Evolutionary conservation across 352 stramenopile genomes (phyloP), one percentile per base, ranked within the genome.

Genomic region (Aphanomyces euteiches): DNA sequence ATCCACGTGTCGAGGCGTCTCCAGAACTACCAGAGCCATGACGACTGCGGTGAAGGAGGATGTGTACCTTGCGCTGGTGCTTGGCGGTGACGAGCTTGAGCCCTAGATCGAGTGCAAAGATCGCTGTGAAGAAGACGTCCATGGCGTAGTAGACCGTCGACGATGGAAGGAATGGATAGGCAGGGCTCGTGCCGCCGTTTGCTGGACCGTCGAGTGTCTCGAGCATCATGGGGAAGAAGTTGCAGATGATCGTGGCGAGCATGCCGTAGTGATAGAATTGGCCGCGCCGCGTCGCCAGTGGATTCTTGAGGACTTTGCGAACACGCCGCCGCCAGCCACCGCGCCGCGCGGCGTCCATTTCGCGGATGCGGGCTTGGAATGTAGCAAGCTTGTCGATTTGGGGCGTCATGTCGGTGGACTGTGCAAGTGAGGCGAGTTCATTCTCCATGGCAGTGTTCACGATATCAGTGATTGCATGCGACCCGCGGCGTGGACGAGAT

Each of bases 81-180:
- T 74, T 74, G 4, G 65, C 72, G 4, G 74, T 41, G 0, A 83
- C 58, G 15, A 78, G 63, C 0, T 84, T 78, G 7, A 75, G 69
- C 1, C 85, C 2, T 19, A 90, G 78, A 50, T 93, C 85, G 7
- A 88, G 65, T 7, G 79, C 80, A 56, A 88, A 93, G 36, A 87
- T n/a, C 3, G 60, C 56, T 6, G 82, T 77, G 59, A 90, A 80
- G 10, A 83, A 56, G 1, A 66, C 41, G 53, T 90, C 79, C 5
- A 77, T 47, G 8, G 72, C 56, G 7, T 74, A 67, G 72, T 90
- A 85, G 2, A 74, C 61, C 1, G 28, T 36, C 47, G 82, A 70
- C 3, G 64, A 65, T 4, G 80, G 83, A 10, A 93, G 58, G 53
- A 79, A 82, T 15, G 83, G 81, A 60, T 84, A 93, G 5, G 70